Evolutionary conservation across 495 filamentous ascomycete species (phyloP).

Genomic region (Hamigera avellanea): DNA sequence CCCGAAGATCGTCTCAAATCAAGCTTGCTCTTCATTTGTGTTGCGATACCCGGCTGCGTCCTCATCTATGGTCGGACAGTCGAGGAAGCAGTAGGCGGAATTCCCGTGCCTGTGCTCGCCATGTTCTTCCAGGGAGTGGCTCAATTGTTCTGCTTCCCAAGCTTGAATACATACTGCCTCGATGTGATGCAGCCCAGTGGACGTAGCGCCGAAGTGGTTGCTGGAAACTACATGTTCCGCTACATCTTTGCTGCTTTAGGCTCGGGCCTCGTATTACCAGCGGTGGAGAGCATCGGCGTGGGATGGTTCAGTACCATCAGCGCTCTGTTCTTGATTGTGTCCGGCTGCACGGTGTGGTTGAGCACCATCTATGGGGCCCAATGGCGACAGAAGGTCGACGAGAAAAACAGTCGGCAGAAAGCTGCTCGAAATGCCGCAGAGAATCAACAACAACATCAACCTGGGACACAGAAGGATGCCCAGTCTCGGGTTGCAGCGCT

Average conservation of each 20-base stretch:
- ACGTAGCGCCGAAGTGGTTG: conserved; percentile 54
- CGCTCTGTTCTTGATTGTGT: conserved; percentile 37
- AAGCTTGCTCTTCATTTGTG: conserved; percentile 45
- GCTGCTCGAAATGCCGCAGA: background rate
- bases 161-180: conserved; percentile 62
- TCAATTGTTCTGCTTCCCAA: conserved; percentile 63
- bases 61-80: conserved; percentile 64
- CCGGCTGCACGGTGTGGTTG: conserved; percentile 26
- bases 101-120: conserved; percentile 54
- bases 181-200: conserved; percentile 55
- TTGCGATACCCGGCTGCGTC: conserved; percentile 52
- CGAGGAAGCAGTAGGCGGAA: conserved; percentile 52
- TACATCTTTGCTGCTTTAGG: conserved; percentile 58
- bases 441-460: background rate
- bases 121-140: conserved; percentile 64
- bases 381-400: conserved; percentile 41
- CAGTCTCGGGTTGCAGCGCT: background rate
- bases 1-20: conserved; percentile 59
- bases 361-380: conserved; percentile 36
- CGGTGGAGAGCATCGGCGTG: conserved; percentile 29
- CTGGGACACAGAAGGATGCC: too few species aligned
- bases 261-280: conserved; percentile 54
- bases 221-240: conserved; percentile 60
- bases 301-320: conserved; percentile 41
- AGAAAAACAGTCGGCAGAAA: conserved; percentile 14